Evolutionary conservation across 1,284 basidiomycete species (phyloP), one percentile per base, ranked within the genome.

Genomic region (Albatrellus sp.): DNA sequence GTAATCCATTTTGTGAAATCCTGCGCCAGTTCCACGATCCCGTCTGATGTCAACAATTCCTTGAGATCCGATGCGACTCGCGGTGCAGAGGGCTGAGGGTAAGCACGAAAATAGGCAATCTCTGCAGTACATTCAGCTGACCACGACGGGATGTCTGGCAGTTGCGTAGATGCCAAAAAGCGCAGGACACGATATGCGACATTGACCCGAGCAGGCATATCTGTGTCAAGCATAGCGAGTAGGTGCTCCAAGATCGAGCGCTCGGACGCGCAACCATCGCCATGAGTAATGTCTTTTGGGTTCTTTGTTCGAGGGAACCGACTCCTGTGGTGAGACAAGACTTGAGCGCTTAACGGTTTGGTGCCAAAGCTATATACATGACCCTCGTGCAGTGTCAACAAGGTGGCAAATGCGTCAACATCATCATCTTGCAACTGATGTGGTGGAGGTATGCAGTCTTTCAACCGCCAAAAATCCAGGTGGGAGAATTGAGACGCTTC

Each of bases 391-490:
- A 67, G 54, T n/a, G 75, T 64, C 11, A 94, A 63, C 7, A 93
- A 64, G 11, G 75, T 69, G n/a, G 81, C 72, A 51, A 93, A 90
- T 0, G 85, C 83, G 41, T 77, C 66, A 4, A 81, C 68, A 50
- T 90, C 86, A 30, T 78, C 75, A 32, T 69, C 68, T 33, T 75
- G 72, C 24, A 86, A 60, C 20, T 70, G 61, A 2, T 67, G 61
- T 1, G 52, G 52, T 1, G 66, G 46, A 2, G 81, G 81, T 34
- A 91, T 81, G 52, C 72, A 78, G 14, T 77, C 74, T 55, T 88
- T 89, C 53, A 93, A 64, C 33, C 75, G 71, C 90, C 90, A 93
- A 57, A 93, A 91, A 50, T 83, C 77, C 2, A 66, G 66, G 43
- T 60, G 63, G 2, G 73, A 62, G 48, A 86, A 86, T 20, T 66